Conservation (phyloP, 2,329 filamentous ascomycete genomes). For the Septoria linicola region DNA sequence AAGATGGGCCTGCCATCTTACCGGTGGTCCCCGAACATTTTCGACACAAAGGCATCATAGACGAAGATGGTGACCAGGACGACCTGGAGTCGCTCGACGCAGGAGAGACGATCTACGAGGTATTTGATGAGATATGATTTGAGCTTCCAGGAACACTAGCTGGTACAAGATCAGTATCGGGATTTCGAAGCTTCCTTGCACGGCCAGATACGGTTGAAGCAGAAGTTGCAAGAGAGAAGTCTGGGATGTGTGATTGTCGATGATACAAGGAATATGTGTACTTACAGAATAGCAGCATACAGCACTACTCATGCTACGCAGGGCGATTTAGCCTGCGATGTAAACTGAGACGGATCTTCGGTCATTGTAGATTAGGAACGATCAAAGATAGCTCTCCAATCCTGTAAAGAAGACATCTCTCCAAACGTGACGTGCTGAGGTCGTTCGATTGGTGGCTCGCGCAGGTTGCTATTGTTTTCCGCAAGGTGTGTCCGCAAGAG, state of each 20-base stretch:
- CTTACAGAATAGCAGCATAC: slow-evolving; percentile 8
- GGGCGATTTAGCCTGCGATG: slow-evolving; percentile 23
- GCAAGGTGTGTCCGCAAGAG: no score
- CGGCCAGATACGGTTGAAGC: slow-evolving; percentile 3
- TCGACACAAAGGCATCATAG: slow-evolving; percentile 27
- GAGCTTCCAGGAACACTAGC: neutral
- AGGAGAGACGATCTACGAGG: slow-evolving; percentile 25
- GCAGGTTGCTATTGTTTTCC: no score
- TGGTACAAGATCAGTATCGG: neutral
- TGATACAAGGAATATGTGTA: slow-evolving; percentile 1
- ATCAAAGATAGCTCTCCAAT: slow-evolving; percentile 29
- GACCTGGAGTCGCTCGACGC: slow-evolving; percentile 23
- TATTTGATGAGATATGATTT: slow-evolving; percentile 27
- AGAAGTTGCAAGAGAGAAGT: slow-evolving; percentile 2
- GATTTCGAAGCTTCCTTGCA: slow-evolving; percentile 3
- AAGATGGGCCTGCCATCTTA: slow-evolving; percentile 33
- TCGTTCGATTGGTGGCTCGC: no score
- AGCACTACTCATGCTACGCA: slow-evolving; percentile 19
- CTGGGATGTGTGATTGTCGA: slow-evolving; percentile 3
- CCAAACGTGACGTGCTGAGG: no score
- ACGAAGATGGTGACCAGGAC: slow-evolving; percentile 18
- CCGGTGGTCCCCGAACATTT: slow-evolving; percentile 14
- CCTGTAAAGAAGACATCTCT: slow-evolving; percentile 8
- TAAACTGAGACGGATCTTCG: slow-evolving; percentile 26
- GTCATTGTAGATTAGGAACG: slow-evolving; percentile 24